Conservation (phyloP, 2,329 filamentous ascomycete species). For the Sporothrix inflata region DNA sequence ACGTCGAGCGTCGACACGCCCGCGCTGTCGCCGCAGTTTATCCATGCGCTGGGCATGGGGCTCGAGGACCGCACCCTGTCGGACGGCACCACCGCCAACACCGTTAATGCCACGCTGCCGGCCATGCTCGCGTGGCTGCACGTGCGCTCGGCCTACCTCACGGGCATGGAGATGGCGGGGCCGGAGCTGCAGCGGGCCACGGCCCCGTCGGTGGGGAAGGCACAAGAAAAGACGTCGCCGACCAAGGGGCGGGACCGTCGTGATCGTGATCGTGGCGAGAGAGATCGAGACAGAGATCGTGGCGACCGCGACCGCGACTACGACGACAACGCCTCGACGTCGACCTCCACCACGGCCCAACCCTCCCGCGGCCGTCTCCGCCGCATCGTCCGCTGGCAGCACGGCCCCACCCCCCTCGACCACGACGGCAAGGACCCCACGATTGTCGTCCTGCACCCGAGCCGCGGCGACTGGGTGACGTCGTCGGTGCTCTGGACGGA, state of each 20-base stretch:
- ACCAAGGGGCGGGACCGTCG: constrained; percentile 16
- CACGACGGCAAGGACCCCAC: constrained; percentile 34
- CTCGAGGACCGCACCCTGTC: constrained; percentile 26
- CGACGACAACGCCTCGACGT: constrained; percentile 26
- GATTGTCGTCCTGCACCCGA: constrained; percentile 35
- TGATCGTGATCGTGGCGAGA: neutral
- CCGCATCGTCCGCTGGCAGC: constrained; percentile 32
- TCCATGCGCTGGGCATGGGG: constrained; percentile 20
- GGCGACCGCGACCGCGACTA: constrained; percentile 20
- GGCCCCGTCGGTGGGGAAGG: neutral
- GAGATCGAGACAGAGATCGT: constrained; percentile 1
- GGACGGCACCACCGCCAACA: constrained; percentile 31
- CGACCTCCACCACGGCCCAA: neutral
- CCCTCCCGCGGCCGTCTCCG: constrained; percentile 29
- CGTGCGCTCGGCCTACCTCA: constrained; percentile 33
- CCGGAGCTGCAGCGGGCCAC: constrained; percentile 31
- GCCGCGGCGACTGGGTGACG: constrained; percentile 35
- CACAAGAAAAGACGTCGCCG: constrained; percentile 3
- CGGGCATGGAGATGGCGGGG: constrained; percentile 30
- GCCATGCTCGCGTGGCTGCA: constrained; percentile 37
- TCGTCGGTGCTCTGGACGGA: constrained; percentile 29
- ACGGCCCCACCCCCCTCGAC: constrained; percentile 29
- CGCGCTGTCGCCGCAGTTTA: constrained; percentile 25
- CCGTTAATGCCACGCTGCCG: constrained; percentile 32
- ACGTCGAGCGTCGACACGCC: constrained; percentile 31